These are phyloP conservation scores for Pisolithus orientalis DNA, from an alignment of 768 basidiomycete species.

Conservation along the genomic window DNA sequence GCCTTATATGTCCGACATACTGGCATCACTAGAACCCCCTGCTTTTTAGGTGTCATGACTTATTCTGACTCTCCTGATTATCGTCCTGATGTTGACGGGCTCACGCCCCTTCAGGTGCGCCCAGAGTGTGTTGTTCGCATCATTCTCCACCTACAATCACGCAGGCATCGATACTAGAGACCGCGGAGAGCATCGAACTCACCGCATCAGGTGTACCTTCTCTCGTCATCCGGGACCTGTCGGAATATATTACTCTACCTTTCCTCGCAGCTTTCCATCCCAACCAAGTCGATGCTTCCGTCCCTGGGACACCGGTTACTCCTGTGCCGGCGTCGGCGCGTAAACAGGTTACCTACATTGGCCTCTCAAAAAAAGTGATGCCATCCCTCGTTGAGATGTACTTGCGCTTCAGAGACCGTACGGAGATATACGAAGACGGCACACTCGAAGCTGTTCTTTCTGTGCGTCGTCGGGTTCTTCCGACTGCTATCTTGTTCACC, in stretches of 20 bases:
- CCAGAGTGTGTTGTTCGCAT: not conserved
- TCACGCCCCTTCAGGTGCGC: conserved; percentile 74
- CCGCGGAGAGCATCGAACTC: conserved; percentile 63
- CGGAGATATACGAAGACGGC: conserved; percentile 69
- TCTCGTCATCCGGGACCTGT: conserved; percentile 73
- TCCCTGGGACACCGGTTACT: conserved; percentile 8
- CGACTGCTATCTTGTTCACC: not conserved
- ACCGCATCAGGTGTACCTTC: conserved; percentile 57
- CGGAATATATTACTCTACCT: conserved; percentile 81
- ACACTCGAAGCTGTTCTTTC: conserved; percentile 80
- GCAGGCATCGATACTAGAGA: conserved; percentile 67
- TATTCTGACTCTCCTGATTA: conserved; percentile 83
- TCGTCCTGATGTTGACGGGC: conserved; percentile 76
- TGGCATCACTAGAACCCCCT: not conserved
- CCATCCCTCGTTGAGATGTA: conserved; percentile 78
- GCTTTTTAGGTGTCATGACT: conserved; percentile 56
- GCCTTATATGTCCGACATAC: not conserved
- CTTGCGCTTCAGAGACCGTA: conserved; percentile 52
- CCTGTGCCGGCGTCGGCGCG: conserved; percentile 25
- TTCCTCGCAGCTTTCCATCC: conserved; percentile 77
- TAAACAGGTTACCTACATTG: conserved; percentile 83
- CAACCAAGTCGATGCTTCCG: conserved; percentile 15
- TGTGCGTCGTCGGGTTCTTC: conserved; percentile 35
- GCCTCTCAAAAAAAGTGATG: conserved; percentile 83
- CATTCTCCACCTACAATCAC: conserved; percentile 9